These are phyloP conservation scores for Linanthus parryae DNA, from an alignment of 148 eudicot species.

Conservation along the genomic window DNA sequence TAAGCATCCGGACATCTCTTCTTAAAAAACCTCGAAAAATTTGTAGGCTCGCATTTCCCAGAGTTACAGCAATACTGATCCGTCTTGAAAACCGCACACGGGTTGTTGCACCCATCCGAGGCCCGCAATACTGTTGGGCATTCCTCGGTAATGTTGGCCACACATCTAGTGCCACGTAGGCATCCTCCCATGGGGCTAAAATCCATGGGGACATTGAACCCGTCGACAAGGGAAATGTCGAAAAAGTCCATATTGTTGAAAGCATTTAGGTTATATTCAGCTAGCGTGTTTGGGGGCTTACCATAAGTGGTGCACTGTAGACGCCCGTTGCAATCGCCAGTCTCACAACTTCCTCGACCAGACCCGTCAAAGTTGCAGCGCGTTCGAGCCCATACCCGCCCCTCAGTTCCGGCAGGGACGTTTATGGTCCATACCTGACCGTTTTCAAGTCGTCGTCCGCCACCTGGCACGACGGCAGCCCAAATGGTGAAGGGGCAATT, in stretches of 20 bases:
- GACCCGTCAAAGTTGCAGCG: constrained; percentile 16
- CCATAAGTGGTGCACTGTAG: constrained; percentile 5
- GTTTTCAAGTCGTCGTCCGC: constrained; percentile 14
- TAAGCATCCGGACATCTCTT: constrained; percentile 22
- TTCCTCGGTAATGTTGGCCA: constrained; percentile 17
- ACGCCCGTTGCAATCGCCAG: constrained; percentile 18
- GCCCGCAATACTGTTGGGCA: constrained; percentile 29
- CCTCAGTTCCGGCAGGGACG: constrained; percentile 4
- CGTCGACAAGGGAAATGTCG: constrained; percentile 40
- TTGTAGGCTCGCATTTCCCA: constrained; percentile 9
- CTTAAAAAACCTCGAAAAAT: constrained; percentile 13
- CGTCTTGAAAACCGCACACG: constrained; percentile 17
- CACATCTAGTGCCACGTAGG: constrained; percentile 18
- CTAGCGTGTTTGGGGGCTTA: constrained; percentile 8
- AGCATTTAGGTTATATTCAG: constrained; percentile 1
- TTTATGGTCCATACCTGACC: constrained; percentile 15
- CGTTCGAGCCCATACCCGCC: constrained; percentile 18
- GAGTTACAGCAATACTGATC: constrained; percentile 12
- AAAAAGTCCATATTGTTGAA: constrained; percentile 25
- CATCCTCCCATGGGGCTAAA: constrained; percentile 26
- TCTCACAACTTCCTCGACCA: constrained; percentile 15
- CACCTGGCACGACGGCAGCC: constrained; percentile 21
- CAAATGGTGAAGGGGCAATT: constrained; percentile 18
- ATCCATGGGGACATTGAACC: constrained; percentile 41
- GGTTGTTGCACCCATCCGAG: constrained; percentile 47